phyloP scores from a whole-genome alignment of 495 filamentous ascomycete genomes.

The Pyronema omphalodes region DNA sequence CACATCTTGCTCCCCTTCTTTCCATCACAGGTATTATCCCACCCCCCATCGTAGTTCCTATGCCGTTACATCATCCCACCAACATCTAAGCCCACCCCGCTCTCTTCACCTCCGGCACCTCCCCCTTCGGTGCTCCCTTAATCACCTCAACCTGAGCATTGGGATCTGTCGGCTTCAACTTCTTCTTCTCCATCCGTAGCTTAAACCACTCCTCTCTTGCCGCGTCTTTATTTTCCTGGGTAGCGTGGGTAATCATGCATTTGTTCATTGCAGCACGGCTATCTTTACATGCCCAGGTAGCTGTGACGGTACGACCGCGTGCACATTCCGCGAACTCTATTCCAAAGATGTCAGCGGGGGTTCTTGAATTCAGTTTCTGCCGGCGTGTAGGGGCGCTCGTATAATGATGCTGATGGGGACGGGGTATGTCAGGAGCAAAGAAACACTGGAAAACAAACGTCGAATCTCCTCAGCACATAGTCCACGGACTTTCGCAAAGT shows the following conservation, averaged over 20 bases:
- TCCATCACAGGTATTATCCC: no score
- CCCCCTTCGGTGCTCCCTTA: slow-evolving; percentile 23
- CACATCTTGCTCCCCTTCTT: no score
- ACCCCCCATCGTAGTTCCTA: no score
- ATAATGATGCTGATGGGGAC: not conserved
- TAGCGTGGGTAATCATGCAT: slow-evolving; percentile 78
- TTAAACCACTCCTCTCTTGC: slow-evolving; percentile 91
- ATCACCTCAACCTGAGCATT: slow-evolving; percentile 24
- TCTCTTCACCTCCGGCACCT: not conserved
- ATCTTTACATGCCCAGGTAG: slow-evolving; percentile 64
- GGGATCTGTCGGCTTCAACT: slow-evolving; percentile 40
- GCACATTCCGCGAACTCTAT: slow-evolving; percentile 83
- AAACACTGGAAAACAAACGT: slow-evolving; percentile 33
- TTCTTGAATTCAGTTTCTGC: no score
- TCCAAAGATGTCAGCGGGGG: no score
- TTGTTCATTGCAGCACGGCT: slow-evolving; percentile 73
- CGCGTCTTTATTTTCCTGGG: slow-evolving; percentile 63
- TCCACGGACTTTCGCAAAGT: slow-evolving; percentile 65
- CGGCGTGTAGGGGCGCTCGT: no score
- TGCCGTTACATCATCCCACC: no score
- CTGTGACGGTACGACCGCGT: slow-evolving; percentile 60
- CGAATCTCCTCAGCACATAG: slow-evolving; percentile 73
- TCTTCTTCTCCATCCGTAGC: slow-evolving; percentile 43
- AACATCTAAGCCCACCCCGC: no score
- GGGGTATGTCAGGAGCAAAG: not conserved